Percentiles rank a stretch among this genome's conserved stretches.
Evolutionary conservation across 2,329 filamentous ascomycete species (phyloP).

Genomic region (Colletotrichum paranaense): DNA sequence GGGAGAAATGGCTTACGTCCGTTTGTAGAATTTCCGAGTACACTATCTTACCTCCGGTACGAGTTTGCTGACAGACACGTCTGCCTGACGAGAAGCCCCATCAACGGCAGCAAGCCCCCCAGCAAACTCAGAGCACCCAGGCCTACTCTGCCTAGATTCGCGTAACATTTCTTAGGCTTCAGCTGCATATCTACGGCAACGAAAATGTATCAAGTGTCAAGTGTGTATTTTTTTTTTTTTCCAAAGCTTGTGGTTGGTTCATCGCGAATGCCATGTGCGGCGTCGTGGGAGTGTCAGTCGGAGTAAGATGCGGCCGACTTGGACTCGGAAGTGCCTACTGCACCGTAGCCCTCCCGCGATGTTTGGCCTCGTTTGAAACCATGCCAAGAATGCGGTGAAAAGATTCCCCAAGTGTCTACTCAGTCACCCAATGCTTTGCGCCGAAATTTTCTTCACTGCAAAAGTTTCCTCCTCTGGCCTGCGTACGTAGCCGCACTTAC

Average conservation of each 20-base stretch:
- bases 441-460: too few species aligned
- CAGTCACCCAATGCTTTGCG: neutral
- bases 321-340: too few species aligned
- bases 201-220: neutral
- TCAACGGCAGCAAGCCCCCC: neutral
- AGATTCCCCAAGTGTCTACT: neutral
- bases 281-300: neutral
- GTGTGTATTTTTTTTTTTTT: too few species aligned
- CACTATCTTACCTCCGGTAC: neutral
- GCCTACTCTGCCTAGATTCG: neutral
- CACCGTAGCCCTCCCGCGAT: neutral
- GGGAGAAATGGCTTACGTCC: neutral
- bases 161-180: neutral
- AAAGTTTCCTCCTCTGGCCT: too few species aligned
- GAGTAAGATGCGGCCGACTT: neutral
- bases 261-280: neutral
- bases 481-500: too few species aligned
- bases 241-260: neutral
- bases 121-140: neutral
- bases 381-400: neutral
- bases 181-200: neutral
- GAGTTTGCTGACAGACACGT: neutral
- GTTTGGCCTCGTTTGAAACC: neutral
- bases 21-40: neutral
- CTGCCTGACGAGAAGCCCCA: neutral